phyloP scores from a whole-genome alignment of 2,329 filamentous ascomycete species.

The Fusarium sp. region DNA sequence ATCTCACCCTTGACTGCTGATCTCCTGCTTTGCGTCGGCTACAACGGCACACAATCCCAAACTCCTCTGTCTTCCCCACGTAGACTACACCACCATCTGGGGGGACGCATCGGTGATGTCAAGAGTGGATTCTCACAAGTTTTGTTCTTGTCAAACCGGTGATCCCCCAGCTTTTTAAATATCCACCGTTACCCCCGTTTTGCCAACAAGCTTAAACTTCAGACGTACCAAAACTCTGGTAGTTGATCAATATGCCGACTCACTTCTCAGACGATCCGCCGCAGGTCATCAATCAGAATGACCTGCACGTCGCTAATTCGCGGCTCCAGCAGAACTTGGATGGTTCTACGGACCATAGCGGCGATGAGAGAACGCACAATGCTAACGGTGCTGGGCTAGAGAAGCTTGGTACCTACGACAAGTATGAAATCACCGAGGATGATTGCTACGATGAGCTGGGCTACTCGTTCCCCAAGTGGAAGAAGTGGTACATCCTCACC shows the following conservation, averaged over 20 bases:
- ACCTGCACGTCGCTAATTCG: constrained; percentile 51
- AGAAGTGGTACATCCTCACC: constrained; percentile 79
- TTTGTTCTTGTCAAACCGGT: neutral
- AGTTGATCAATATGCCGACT: constrained; percentile 40
- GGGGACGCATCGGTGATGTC: constrained; percentile 31
- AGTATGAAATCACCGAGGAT: constrained; percentile 60
- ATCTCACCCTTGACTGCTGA: constrained; percentile 9
- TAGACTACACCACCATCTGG: neutral
- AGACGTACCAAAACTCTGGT: neutral
- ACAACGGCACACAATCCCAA: constrained; percentile 22
- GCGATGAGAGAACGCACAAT: constrained; percentile 49
- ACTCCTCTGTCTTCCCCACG: constrained; percentile 1
- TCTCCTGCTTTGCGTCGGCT: constrained; percentile 9
- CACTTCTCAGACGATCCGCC: constrained; percentile 52
- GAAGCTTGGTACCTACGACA: constrained; percentile 53
- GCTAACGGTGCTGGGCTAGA: constrained; percentile 43
- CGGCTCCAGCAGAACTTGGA: constrained; percentile 47
- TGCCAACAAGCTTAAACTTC: neutral
- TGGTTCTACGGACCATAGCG: constrained; percentile 26
- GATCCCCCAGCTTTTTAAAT: constrained; percentile 23
- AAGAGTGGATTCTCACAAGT: constrained; percentile 23
- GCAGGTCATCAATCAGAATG: constrained; percentile 50
- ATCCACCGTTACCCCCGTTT: constrained; percentile 6
- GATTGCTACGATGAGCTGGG: constrained; percentile 75
- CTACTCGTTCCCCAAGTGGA: constrained; percentile 67